phyloP scores from a whole-genome alignment of 1,139 yeast species.

The Protomyces lactucae-debilis region DNA sequence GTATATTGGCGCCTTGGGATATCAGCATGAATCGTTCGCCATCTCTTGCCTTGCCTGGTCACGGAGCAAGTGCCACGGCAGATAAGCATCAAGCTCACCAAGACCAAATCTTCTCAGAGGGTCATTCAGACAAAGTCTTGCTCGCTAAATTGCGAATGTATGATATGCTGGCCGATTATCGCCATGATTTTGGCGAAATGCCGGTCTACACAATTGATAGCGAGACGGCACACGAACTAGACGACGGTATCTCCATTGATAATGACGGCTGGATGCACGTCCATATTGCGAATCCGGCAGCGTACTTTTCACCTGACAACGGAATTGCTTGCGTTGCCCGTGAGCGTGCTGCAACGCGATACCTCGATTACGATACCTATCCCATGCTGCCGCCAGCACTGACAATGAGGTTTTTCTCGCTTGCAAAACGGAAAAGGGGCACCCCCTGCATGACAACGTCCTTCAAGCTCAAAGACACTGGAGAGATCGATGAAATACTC shows the following conservation, averaged over 20 bases:
- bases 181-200: conserved; percentile 38
- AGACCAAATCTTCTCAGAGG: not conserved
- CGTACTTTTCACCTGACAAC: conserved; percentile 51
- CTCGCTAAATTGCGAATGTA: conserved; percentile 1
- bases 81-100: conserved; percentile 2
- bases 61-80: conserved; percentile 1
- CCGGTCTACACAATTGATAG: conserved; percentile 83
- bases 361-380: conserved; percentile 62
- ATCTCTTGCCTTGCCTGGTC: conserved; percentile 15
- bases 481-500: conserved; percentile 34
- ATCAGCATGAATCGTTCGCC: conserved; percentile 7
- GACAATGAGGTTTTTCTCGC: conserved; percentile 56
- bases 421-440: conserved; percentile 39
- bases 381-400: conserved; percentile 66
- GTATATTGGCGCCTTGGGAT: conserved; percentile 22
- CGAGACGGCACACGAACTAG: conserved; percentile 78
- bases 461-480: conserved; percentile 36
- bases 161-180: conserved; percentile 26
- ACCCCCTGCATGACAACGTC: conserved; percentile 52
- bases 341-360: conserved; percentile 61
- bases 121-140: not conserved
- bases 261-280: conserved; percentile 48
- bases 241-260: conserved; percentile 78
- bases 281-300: conserved; percentile 86
- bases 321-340: conserved; percentile 56